phyloP scores from a whole-genome alignment of 1,284 basidiomycete species.

The Acaromyces ingoldii region DNA sequence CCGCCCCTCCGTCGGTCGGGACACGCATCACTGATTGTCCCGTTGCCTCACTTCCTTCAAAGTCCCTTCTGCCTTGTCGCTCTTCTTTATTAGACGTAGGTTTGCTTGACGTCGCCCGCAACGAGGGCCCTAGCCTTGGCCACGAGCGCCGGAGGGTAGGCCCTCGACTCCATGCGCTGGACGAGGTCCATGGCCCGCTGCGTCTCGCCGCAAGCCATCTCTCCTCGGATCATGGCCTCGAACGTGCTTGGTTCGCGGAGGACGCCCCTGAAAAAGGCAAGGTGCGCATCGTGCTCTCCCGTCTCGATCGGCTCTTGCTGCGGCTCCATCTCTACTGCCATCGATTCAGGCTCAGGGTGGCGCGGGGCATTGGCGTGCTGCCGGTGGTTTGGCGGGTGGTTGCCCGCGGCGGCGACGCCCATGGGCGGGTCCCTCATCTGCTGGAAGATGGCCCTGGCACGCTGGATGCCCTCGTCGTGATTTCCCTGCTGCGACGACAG shows the following conservation, averaged over 20 bases:
- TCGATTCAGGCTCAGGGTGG: no score
- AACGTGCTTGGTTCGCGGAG: constrained; percentile 84
- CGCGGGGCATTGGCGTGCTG: constrained; percentile 51
- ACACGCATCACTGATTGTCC: no score
- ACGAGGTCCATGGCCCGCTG: constrained; percentile 68
- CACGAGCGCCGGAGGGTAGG: constrained; percentile 53
- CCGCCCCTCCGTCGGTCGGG: no score
- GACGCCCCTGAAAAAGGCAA: constrained; percentile 59
- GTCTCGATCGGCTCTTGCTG: constrained; percentile 1
- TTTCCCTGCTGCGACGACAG: constrained; percentile 64
- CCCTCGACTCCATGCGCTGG: constrained; percentile 67
- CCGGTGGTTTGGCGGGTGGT: constrained; percentile 61
- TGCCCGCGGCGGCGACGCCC: constrained; percentile 82
- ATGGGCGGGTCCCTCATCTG: constrained; percentile 75
- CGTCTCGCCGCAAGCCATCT: constrained; percentile 71
- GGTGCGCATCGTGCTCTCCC: background rate
- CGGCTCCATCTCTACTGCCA: background rate
- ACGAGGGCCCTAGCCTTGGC: no score
- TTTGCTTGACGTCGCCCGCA: no score
- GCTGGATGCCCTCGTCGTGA: constrained; percentile 55
- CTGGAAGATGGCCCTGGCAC: constrained; percentile 65
- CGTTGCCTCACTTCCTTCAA: no score
- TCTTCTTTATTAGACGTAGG: no score
- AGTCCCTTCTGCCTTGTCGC: no score
- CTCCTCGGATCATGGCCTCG: constrained; percentile 91